Conservation (phyloP, 1,139 yeast species). For the Taphrina flavorubra region DNA sequence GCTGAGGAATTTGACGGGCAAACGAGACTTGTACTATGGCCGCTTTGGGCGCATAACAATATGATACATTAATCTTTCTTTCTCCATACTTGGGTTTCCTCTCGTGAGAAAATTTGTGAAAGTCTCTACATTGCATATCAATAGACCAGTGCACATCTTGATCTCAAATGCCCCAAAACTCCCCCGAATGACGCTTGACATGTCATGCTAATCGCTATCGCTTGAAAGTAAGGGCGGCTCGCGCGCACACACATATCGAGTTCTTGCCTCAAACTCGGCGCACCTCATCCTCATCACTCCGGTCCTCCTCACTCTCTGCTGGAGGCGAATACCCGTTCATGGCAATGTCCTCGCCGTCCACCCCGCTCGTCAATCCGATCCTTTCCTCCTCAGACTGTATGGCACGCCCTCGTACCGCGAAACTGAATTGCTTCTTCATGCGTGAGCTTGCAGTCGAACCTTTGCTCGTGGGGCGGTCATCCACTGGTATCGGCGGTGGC, state of each 20-base stretch:
- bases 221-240: background rate
- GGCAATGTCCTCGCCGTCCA: slow-evolving; percentile 4
- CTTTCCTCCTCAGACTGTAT: slow-evolving; percentile 19
- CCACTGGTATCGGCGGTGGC: background rate
- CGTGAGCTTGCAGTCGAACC: slow-evolving; percentile 12
- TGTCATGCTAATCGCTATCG: slow-evolving; percentile 1
- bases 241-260: background rate
- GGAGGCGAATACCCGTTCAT: slow-evolving; percentile 13
- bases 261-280: background rate
- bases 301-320: slow-evolving; percentile 6
- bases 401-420: slow-evolving; percentile 12
- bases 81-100: background rate
- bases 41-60: slow-evolving; percentile 18
- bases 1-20: slow-evolving; percentile 15
- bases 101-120: no score
- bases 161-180: no score
- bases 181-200: no score
- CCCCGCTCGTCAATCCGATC: slow-evolving; percentile 15
- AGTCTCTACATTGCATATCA: no score
- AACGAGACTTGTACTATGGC: slow-evolving; percentile 21
- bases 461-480: slow-evolving; percentile 6
- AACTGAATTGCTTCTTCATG: slow-evolving; percentile 28
- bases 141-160: no score
- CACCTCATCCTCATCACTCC: slow-evolving; percentile 12
- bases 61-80: slow-evolving; percentile 4